Evolutionary conservation across 1,284 basidiomycete species (phyloP), one percentile per base, ranked within the genome.

Genomic region (Stereum hirsutum): DNA sequence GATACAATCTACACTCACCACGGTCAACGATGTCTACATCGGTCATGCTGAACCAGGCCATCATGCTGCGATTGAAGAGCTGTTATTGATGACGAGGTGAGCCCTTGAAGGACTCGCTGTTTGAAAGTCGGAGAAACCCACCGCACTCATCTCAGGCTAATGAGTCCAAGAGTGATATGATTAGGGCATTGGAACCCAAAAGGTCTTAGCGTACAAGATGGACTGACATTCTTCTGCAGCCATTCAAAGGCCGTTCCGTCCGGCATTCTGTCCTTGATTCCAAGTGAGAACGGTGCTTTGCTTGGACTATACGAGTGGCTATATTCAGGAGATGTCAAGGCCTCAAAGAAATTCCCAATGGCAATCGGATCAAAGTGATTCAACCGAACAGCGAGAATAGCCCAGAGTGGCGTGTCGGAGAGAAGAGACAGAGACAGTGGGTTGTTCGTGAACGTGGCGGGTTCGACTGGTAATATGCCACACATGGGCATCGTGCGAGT

Each of bases 361-460:
- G 52, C 49, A 33, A 52, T 37, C 23, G 10, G 10, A 24, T 31
- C 49, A 36, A 39, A 27, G 40, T 41, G 58, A 53, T 39, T 56
- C 52, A 39, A 6, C 14, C 8, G 23, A 12, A 31, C 19, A 11
- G 33, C 12, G 15, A 43, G 25, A 6, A 30, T 26, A n/a, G 32
- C 23, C 17, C 19, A 21, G 7, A n/a, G 15, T 14, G 30, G 17
- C 17, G 6, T 21, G 35, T 33, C 42, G 43, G 54, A 54, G 39
- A 46, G 36, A 3, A 57, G 46, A 20, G 42, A 35, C 10, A 49
- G 38, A 20, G 54, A 55, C 15, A 55, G 37, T 5, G 52, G 52
- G 36, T 57, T 60, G 45, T 55, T 54, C 2, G 54, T 52, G 26
- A 57, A 60, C 0, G 50, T 46, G 30, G 54, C 48, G 10, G 44